These are phyloP conservation scores for Cyamopsis tetragonoloba DNA, from an alignment of 306 rosid genomes.

Conservation along the genomic window DNA sequence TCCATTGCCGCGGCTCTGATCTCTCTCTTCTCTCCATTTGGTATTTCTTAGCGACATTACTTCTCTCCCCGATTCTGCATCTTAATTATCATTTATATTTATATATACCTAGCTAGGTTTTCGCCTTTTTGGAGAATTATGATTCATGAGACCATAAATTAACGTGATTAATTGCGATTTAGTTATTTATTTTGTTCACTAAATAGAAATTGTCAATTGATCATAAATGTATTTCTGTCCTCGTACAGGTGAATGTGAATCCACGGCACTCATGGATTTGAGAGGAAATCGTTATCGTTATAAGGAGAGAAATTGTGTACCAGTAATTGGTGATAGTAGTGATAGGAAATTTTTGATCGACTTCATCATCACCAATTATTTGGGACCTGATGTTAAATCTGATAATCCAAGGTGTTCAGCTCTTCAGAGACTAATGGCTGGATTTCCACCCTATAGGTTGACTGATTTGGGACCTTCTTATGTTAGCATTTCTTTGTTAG, in stretches of 20 bases:
- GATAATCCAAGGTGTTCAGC: conserved; percentile 41
- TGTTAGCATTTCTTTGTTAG: conserved; percentile 50
- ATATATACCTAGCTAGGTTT: too few species aligned
- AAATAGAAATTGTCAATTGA: not conserved
- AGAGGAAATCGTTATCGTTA: conserved; percentile 9
- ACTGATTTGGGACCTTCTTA: conserved; percentile 60
- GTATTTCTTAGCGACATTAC: too few species aligned
- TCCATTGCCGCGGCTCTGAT: too few species aligned
- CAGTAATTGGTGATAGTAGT: conserved; percentile 18
- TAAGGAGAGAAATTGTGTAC: conserved; percentile 20
- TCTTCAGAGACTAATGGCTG: conserved; percentile 37
- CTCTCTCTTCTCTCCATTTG: too few species aligned
- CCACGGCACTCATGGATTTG: conserved; percentile 38
- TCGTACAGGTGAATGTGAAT: conserved; percentile 19
- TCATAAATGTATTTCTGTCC: not conserved
- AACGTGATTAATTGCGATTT: too few species aligned
- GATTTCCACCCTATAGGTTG: conserved; percentile 29
- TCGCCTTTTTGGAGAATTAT: too few species aligned
- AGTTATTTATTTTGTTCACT: not conserved
- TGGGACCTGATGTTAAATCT: conserved; percentile 65
- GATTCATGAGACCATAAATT: too few species aligned
- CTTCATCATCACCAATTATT: conserved; percentile 49
- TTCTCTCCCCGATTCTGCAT: too few species aligned
- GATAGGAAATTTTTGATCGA: conserved; percentile 49
- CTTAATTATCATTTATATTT: too few species aligned